These are phyloP conservation scores for Talaromyces nanjingensis DNA, from an alignment of 495 filamentous ascomycete genomes.

Conservation along the genomic window DNA sequence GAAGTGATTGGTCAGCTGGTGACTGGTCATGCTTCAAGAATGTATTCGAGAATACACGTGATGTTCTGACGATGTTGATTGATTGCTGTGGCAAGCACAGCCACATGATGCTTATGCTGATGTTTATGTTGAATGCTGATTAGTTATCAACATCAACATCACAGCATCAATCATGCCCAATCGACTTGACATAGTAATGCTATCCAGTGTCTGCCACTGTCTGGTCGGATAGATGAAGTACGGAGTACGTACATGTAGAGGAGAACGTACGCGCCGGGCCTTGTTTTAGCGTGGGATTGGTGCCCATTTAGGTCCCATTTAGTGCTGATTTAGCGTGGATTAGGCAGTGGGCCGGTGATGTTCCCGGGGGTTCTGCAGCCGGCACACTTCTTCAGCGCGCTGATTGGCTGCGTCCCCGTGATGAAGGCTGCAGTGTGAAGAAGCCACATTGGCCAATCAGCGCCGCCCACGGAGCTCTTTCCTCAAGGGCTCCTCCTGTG, in stretches of 20 bases:
- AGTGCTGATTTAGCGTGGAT: neutral
- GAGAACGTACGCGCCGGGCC: constrained; percentile 8
- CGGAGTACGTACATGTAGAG: neutral
- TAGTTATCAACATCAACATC: neutral
- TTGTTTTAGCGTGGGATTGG: constrained; percentile 9
- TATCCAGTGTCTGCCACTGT: too few species aligned
- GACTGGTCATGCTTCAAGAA: neutral
- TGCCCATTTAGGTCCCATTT: too few species aligned
- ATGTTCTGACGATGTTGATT: neutral
- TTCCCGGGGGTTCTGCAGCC: constrained; percentile 6
- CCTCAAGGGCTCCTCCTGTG: neutral
- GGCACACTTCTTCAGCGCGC: constrained; percentile 8
- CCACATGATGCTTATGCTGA: neutral
- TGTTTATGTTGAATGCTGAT: neutral
- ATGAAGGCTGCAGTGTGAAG: constrained; percentile 8
- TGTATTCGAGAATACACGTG: neutral
- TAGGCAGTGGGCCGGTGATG: constrained; percentile 7
- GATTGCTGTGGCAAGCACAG: neutral
- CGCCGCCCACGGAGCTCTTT: neutral
- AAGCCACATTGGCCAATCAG: constrained; percentile 8
- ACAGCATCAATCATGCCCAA: neutral
- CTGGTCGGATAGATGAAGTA: neutral
- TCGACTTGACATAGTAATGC: neutral
- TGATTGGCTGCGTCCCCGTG: constrained; percentile 3
- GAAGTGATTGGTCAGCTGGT: neutral